Evolutionary conservation across 2,329 filamentous ascomycete genomes (phyloP).

Genomic region (Fusarium sp.): DNA sequence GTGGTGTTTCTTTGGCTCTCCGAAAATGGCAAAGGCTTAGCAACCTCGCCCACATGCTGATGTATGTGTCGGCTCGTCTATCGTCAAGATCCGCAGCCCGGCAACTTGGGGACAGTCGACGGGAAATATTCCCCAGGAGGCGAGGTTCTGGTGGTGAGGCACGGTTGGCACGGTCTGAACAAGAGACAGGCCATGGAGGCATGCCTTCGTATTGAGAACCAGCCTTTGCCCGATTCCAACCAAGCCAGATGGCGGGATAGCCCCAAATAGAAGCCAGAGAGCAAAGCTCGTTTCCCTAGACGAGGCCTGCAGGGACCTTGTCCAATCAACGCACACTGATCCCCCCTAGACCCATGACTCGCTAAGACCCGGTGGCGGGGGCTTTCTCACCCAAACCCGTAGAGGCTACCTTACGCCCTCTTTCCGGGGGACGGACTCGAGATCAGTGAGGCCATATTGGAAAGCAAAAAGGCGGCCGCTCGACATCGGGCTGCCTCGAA

Average conservation of each 20-base stretch:
- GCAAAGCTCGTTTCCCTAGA: slow-evolving; percentile 46
- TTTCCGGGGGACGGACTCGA: slow-evolving; percentile 21
- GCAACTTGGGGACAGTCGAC: slow-evolving; percentile 38
- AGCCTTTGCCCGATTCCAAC: slow-evolving; percentile 44
- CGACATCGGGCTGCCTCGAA: slow-evolving; percentile 18
- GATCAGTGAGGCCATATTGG: slow-evolving; percentile 44
- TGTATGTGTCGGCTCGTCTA: slow-evolving; percentile 32
- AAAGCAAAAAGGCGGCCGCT: slow-evolving; percentile 34
- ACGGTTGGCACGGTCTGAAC: slow-evolving; percentile 38
- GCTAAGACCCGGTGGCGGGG: slow-evolving; percentile 43
- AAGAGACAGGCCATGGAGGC: slow-evolving; percentile 39
- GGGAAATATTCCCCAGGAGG: slow-evolving; percentile 42
- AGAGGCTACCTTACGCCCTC: slow-evolving; percentile 21
- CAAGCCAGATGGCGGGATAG: slow-evolving; percentile 42
- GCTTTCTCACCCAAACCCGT: slow-evolving; percentile 32
- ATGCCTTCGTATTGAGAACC: slow-evolving; percentile 43
- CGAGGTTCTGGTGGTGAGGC: slow-evolving; percentile 31
- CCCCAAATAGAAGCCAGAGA: slow-evolving; percentile 45
- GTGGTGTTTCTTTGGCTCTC: slow-evolving; percentile 25
- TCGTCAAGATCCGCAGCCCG: slow-evolving; percentile 34
- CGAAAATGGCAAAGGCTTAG: slow-evolving; percentile 19
- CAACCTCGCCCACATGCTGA: slow-evolving; percentile 38
- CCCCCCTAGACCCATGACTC: slow-evolving; percentile 43
- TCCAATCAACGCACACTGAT: slow-evolving; percentile 39
- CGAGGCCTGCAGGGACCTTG: slow-evolving; percentile 38